Conservation (phyloP, 306 rosid species). For the Corylus americana region DNA sequence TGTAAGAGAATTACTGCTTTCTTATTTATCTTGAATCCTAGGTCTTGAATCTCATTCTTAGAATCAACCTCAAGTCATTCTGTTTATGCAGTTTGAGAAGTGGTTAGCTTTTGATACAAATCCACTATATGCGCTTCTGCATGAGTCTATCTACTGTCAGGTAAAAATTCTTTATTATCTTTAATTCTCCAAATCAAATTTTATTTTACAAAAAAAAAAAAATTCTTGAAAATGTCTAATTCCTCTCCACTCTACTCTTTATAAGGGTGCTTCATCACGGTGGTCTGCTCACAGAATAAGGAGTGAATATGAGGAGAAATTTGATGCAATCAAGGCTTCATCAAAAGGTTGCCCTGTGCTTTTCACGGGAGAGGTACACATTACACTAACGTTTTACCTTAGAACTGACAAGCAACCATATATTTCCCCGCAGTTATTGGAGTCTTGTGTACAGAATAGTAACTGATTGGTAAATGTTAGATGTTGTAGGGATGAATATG, state of each 20-base stretch:
- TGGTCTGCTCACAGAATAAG: constrained; percentile 81
- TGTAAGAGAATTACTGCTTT: constrained; percentile 52
- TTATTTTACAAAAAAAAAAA: not conserved
- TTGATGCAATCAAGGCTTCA: constrained; percentile 64
- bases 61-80: constrained; percentile 26
- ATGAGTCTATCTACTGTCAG: constrained; percentile 89
- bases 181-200: constrained; percentile 4
- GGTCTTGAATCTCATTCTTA: constrained; percentile 28
- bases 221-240: constrained; percentile 11
- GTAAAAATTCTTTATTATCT: constrained; percentile 36
- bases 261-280: constrained; percentile 67
- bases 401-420: not conserved
- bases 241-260: constrained; percentile 14
- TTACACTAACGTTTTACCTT: constrained; percentile 12
- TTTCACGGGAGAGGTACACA: constrained; percentile 87
- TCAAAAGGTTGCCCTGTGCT: constrained; percentile 59
- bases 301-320: constrained; percentile 53
- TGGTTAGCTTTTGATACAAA: constrained; percentile 56
- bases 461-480: not conserved
- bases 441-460: not conserved
- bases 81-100: constrained; percentile 65
- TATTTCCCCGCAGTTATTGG: not conserved
- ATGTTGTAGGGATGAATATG: not conserved
- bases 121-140: constrained; percentile 84
- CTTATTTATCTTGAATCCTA: constrained; percentile 21